These are phyloP conservation scores for Ambrosia hybrid DNA, from an alignment of 140 eudicot genomes.

Conservation along the genomic window DNA sequence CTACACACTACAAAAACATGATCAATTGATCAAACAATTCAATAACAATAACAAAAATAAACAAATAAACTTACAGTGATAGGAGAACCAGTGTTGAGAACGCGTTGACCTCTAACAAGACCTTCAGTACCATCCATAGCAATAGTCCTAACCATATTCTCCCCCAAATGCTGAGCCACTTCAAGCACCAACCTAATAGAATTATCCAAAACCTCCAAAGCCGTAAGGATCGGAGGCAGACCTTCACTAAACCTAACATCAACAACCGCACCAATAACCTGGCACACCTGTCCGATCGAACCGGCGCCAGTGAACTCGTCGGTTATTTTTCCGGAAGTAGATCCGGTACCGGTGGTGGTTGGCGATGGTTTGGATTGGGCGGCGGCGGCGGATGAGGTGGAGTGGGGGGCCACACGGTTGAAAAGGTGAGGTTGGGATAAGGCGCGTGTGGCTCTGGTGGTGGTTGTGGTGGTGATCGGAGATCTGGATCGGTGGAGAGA, in stretches of 20 bases:
- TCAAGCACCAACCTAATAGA: slow-evolving; percentile 57
- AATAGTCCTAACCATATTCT: slow-evolving; percentile 68
- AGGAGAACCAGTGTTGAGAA: slow-evolving; percentile 70
- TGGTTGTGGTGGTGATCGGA: slow-evolving; percentile 18
- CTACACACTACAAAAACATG: not conserved
- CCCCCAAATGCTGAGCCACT: slow-evolving; percentile 78
- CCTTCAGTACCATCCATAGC: slow-evolving; percentile 85
- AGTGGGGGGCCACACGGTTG: slow-evolving; percentile 35
- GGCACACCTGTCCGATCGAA: slow-evolving; percentile 32
- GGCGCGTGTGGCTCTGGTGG: slow-evolving; percentile 25
- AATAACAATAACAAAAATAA: too few relatives aligned
- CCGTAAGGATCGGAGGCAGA: slow-evolving; percentile 66
- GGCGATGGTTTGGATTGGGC: slow-evolving; percentile 12
- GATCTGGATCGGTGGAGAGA: slow-evolving; percentile 39
- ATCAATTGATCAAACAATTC: too few relatives aligned
- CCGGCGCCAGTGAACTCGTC: slow-evolving; percentile 10
- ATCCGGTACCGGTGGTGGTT: not conserved
- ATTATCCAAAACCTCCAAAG: slow-evolving; percentile 59
- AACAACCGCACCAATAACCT: slow-evolving; percentile 71
- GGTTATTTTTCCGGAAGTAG: too few relatives aligned
- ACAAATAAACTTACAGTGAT: slow-evolving; percentile 41
- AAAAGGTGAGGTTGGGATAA: slow-evolving; percentile 28
- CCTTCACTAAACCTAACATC: slow-evolving; percentile 59
- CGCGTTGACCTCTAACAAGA: slow-evolving; percentile 60
- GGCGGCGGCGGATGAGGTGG: slow-evolving; percentile 36